Evolutionary conservation across 768 basidiomycete genomes (phyloP).

Genomic region (Amanita thiersii): DNA sequence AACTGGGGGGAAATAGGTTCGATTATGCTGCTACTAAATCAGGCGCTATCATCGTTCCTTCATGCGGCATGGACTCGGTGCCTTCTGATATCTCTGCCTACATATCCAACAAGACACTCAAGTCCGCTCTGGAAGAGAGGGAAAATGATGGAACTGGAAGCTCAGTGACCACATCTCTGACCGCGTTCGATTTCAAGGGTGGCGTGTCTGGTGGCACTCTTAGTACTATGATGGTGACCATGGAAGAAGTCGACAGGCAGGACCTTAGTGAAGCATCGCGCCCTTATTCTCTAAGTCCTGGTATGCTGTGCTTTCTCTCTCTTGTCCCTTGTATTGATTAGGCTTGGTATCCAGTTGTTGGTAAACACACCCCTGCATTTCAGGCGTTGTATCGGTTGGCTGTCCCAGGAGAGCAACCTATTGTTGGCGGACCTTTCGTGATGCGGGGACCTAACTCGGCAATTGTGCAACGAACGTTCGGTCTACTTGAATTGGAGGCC

Average conservation of each 20-base stretch:
- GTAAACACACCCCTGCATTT: constrained; percentile 6
- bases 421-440: constrained; percentile 28
- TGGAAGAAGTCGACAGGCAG: constrained; percentile 31
- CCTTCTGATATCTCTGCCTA: constrained; percentile 67
- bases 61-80: constrained; percentile 71
- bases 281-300: constrained; percentile 34
- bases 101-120: constrained; percentile 63
- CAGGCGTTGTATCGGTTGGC: constrained; percentile 28
- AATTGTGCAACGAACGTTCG: constrained; percentile 39
- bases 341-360: neutral
- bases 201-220: constrained; percentile 63
- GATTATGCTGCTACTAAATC: constrained; percentile 66
- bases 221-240: constrained; percentile 23
- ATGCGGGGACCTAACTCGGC: constrained; percentile 34
- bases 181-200: constrained; percentile 38
- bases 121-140: constrained; percentile 21
- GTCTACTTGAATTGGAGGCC: constrained; percentile 30
- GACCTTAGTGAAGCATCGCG: constrained; percentile 21
- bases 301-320: constrained; percentile 16
- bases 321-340: constrained; percentile 1
- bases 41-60: constrained; percentile 69
- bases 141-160: neutral
- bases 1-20: constrained; percentile 51
- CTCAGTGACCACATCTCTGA: constrained; percentile 43
- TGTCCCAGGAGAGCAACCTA: constrained; percentile 25